A percentile compares a stretch with the other conserved stretches of the same genome.
Conservation (phyloP, 306 rosid genomes). For the Alnus glutinosa region DNA sequence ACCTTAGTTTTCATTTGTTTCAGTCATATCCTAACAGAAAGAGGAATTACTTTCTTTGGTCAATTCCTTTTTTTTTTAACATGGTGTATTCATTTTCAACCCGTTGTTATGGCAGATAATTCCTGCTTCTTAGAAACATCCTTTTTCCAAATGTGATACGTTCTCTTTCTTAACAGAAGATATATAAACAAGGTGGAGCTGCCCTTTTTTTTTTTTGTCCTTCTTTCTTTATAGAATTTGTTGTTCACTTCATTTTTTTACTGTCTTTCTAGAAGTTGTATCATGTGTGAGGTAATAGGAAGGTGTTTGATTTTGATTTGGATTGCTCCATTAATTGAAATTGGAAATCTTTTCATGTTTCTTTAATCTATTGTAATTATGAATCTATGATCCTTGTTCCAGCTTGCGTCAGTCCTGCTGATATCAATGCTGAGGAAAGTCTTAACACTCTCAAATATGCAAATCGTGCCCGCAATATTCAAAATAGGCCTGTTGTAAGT, state of each 20-base stretch:
- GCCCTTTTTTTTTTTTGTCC: neutral
- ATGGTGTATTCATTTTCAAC: constrained; percentile 18
- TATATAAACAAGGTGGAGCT: neutral
- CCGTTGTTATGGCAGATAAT: constrained; percentile 10
- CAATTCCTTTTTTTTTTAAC: constrained; percentile 17
- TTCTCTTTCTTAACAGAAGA: constrained; percentile 4
- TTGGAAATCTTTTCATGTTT: constrained; percentile 25
- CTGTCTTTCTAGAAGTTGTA: constrained; percentile 7
- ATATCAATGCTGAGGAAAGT: constrained; percentile 78
- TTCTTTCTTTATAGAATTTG: neutral
- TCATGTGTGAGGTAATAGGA: neutral
- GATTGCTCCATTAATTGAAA: constrained; percentile 14
- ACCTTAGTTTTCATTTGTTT: constrained; percentile 24
- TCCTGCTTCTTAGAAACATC: constrained; percentile 18
- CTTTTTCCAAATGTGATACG: constrained; percentile 20
- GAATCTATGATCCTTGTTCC: constrained; percentile 29
- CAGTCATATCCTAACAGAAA: constrained; percentile 13
- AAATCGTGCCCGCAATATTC: constrained; percentile 91
- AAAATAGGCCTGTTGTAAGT: constrained; percentile 84
- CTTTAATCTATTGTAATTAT: constrained; percentile 30
- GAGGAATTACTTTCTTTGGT: neutral
- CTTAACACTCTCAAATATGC: constrained; percentile 87
- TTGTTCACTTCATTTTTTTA: neutral
- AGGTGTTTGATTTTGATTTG: constrained; percentile 10
- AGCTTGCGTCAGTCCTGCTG: constrained; percentile 91